These are phyloP conservation scores for Pseudogymnoascus sp. DNA, from an alignment of 2,329 filamentous ascomycete genomes.

Conservation along the genomic window DNA sequence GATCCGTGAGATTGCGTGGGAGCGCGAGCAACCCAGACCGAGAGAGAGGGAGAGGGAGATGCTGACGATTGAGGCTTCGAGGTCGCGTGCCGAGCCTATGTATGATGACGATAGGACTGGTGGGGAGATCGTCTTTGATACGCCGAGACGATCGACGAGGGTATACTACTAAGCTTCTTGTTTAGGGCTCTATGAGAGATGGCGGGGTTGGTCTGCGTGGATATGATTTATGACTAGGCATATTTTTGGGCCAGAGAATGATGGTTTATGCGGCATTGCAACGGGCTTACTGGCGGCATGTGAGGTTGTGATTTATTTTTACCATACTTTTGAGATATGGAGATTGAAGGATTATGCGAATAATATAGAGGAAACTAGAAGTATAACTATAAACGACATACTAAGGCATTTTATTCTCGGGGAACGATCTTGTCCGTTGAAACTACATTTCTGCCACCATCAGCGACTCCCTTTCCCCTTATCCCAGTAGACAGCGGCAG, in stretches of 20 bases:
- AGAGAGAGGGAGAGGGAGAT: conserved; percentile 17
- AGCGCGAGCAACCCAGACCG: conserved; percentile 48
- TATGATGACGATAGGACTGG: conserved; percentile 59
- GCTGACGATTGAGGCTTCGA: conserved; percentile 22
- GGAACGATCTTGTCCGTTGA: not conserved
- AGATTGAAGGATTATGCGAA: not conserved
- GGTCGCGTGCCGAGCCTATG: conserved; percentile 18
- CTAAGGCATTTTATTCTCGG: not conserved
- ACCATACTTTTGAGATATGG: not conserved
- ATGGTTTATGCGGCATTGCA: conserved; percentile 1
- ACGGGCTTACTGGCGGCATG: not conserved
- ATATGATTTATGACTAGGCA: conserved; percentile 1
- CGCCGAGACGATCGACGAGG: conserved; percentile 1
- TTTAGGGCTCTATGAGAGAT: not conserved
- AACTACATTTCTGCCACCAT: not conserved
- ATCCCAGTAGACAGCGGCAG: not conserved
- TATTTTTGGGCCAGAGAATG: not conserved
- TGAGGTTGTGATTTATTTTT: not conserved
- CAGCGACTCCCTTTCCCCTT: not conserved
- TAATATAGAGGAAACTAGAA: not conserved
- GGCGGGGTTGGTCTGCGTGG: not conserved
- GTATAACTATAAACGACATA: not conserved
- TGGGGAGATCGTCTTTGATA: conserved; percentile 60
- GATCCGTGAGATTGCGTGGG: conserved; percentile 50
- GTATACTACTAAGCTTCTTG: not conserved